Evolutionary conservation across 2,329 filamentous ascomycete species (phyloP), one percentile per base, ranked within the genome.

Genomic region (Mycosphaerelloides madeirae): DNA sequence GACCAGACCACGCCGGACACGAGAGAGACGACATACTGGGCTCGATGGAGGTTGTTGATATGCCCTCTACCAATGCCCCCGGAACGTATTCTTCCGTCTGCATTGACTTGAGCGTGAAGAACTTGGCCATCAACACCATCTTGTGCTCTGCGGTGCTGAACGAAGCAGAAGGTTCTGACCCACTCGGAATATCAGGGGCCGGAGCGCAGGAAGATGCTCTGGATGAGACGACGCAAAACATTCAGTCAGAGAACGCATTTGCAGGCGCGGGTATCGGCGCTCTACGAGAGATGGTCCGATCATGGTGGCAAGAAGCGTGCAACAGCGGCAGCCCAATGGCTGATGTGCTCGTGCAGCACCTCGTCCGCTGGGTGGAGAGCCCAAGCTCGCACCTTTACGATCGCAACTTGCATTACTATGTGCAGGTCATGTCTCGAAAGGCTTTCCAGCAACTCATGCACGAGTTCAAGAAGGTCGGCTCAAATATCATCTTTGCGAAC

Each of bases 341-440:
- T 1, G 93, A 98, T 67, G 82, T 97, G 43, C 88, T 99, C 75
- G 93, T 99, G 1, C 90, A 95, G 62, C 91, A 98, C 67, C 77
- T 99, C 3, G 88, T 98, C 15, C 85, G 94, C 52, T 99, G 94
- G 94, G 89, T 97, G 2, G 89, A 95, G 65, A 93, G 84, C 50
- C 87, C 91, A 0, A 85, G 87, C 38, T 96, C 90, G 0, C 96
- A 91, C 68, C 82, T 99, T 45, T 98, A 97, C 63, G 94, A 99
- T 67, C 82, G 86, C 3, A 88, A 90, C 5, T 69, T 99, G 52
- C 89, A 97, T 62, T 93, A 95, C 72, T 97, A 98, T 61, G 90
- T 99, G 43, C 91, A 96, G 65, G 93, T 96, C 81, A 94, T 98
- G 85, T 95, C 89, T 28, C 85, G 87, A 54, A 98, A 98, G 66